A percentile compares a stretch with the other conserved stretches of the same genome.
phyloP scores from a whole-genome alignment of 2,329 filamentous ascomycete genomes.

The Trichoderma harzianum region DNA sequence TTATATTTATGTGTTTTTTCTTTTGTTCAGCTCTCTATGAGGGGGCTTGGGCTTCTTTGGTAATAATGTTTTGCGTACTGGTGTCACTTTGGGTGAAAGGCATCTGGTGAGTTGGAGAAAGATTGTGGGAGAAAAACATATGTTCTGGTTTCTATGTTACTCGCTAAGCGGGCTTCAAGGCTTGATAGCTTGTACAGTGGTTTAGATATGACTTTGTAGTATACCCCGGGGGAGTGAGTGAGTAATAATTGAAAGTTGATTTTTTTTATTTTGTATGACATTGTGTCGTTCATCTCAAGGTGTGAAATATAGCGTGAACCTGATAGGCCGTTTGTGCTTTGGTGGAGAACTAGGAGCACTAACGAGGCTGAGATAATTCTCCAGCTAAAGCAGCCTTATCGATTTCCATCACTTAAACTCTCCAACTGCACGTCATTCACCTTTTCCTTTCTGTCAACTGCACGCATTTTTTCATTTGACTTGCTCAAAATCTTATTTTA shows the following conservation, averaged over 20 bases:
- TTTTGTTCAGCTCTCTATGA: constrained; percentile 9
- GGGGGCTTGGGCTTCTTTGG: constrained; percentile 26
- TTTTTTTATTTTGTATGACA: neutral
- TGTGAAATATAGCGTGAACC: neutral
- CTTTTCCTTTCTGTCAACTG: neutral
- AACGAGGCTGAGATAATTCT: constrained; percentile 19
- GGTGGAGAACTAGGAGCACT: constrained; percentile 12
- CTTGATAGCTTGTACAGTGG: constrained; percentile 29
- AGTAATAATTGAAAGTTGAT: constrained; percentile 25
- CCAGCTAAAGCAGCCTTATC: constrained; percentile 13
- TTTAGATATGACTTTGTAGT: constrained; percentile 36
- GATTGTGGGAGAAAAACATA: constrained; percentile 22
- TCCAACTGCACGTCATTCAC: neutral
- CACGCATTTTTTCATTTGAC: neutral
- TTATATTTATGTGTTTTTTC: neutral
- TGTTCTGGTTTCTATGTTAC: constrained; percentile 25
- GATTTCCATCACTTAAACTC: neutral
- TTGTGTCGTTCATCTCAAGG: neutral
- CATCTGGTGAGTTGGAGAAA: constrained; percentile 21
- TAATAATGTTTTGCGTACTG: constrained; percentile 24
- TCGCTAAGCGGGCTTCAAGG: constrained; percentile 21
- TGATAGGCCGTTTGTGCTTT: neutral
- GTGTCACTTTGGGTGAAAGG: constrained; percentile 12
- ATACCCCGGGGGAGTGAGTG: constrained; percentile 37
- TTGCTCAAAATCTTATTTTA: neutral